Evolutionary conservation across 2,329 filamentous ascomycete species (phyloP), one percentile per base, ranked within the genome.

Genomic region (Diplodia corticola): DNA sequence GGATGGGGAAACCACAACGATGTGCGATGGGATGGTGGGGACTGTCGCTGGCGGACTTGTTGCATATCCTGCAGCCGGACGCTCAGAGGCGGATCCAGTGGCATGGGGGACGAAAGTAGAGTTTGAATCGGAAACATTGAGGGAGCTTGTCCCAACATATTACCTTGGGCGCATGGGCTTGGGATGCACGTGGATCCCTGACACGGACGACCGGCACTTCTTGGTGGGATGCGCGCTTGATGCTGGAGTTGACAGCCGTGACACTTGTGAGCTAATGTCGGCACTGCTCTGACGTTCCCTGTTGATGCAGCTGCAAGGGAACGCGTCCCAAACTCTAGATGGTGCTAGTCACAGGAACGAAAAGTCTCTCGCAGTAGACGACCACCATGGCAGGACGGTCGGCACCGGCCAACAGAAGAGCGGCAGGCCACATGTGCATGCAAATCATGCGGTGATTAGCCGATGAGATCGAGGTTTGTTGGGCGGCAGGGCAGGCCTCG

Each of bases 371-470:
- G n/a, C n/a, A n/a, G n/a, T n/a, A n/a, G n/a, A n/a, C n/a, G n/a
- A n/a, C n/a, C n/a, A n/a, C n/a, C n/a, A n/a, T n/a, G n/a, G n/a
- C n/a, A 33, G 9, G n/a, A 10, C 17, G n/a, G 40, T 20, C 24
- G 5, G 13, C 51, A 9, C 20, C 17, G 7, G 17, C 28, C 37
- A 20, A 48, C 20, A 22, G 20, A 28, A 15, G 20, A 26, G 17
- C 20, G 54, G 37, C 37, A 46, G 12, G 44, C 17, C 57, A 49
- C 57, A 61, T 61, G 57, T 44, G 35, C 57, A 61, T 61, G 57
- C 44, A 61, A 61, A 49, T 49, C 57, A 61, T 61, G 57, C 57
- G 22, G 44, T 40, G 44, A 61, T 61, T 61, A 30, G 57, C 57
- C 44, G 55, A 44, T n/a, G 15, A 40, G 24, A 24, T 24, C 30